Evolutionary conservation across 1,284 basidiomycete species (phyloP), one percentile per base, ranked within the genome.

Genomic region (Austropuccinia psidii): DNA sequence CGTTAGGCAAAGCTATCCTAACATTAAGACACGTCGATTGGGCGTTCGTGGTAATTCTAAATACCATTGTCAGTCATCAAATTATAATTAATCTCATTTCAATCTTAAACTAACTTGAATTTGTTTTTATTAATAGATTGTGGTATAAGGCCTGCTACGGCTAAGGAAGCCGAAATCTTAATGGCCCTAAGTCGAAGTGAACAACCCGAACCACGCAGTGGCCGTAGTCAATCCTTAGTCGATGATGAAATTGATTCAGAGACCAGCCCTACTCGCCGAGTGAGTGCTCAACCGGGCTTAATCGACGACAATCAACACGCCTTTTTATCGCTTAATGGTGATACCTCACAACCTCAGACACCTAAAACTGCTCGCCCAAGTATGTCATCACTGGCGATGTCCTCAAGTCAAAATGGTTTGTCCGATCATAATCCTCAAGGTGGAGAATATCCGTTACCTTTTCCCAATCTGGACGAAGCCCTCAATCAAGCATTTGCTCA

Each of bases 11-110:
- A 92, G 90, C 81, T 96, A 92, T 83, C 90, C 91, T 55, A 90
- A 89, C 77, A 93, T 96, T 85, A 93, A 92, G 85, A 95, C 92
- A 55, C 85, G 93, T 77, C 88, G 93, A 74, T 82, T 95, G 74
- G 92, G 92, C 74, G 91, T 92, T 73, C 84, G 92, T 80, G 92
- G 92, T 70, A 93, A 93, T 83, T 91, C 88, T 83, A 91, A 92
- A 84, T 92, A 92, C 83, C 90, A 92, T 81, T 92, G 90, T 91
- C 78, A 79, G 88, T 85, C 19, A 39, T 64, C 35, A 52, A 43
- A n/a, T 47, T 11, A 19, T 35, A 6, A 13, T n/a, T 31, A 5
- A 45, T 54, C 69, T 39, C 4, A 27, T 39, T 21, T 1, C 0
- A 49, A 43, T 29, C 8, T 21, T 8, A 21, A 39, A 7, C 21